Conservation (phyloP, 371 early-diverging fungal species). For the Mucor saturninus region DNA sequence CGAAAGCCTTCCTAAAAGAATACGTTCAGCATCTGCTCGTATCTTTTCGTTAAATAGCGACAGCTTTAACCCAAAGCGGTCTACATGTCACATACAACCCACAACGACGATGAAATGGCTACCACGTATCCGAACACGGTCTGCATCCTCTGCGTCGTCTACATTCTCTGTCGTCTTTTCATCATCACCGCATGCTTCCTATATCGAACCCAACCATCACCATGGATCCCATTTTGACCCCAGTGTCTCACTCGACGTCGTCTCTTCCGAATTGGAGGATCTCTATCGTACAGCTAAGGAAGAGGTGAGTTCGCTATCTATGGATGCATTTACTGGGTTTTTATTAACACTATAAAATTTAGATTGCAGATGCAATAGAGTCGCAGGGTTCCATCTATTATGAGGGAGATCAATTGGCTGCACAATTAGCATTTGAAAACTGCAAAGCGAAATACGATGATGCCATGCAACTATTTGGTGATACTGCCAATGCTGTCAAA, state of each 20-base stretch:
- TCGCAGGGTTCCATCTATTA: conserved; percentile 39
- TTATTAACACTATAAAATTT: not conserved
- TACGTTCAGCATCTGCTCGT: conserved; percentile 26
- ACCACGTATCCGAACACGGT: conserved; percentile 22
- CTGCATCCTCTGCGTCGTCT: conserved; percentile 27
- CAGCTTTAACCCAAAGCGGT: conserved; percentile 6
- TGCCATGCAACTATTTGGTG: conserved; percentile 19
- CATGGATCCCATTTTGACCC: not conserved
- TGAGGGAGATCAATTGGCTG: conserved; percentile 24
- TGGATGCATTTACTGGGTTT: not conserved
- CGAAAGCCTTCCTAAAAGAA: conserved; percentile 24
- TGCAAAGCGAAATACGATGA: conserved; percentile 23
- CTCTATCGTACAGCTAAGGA: conserved; percentile 24
- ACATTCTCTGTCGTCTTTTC: conserved; percentile 25
- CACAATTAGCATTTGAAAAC: conserved; percentile 22
- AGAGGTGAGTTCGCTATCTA: conserved; percentile 18
- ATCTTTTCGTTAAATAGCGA: conserved; percentile 17
- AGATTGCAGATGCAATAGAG: conserved; percentile 35
- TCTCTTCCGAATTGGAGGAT: conserved; percentile 24
- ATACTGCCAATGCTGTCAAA: conserved; percentile 23
- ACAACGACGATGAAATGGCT: conserved; percentile 26
- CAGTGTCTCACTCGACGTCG: conserved; percentile 6
- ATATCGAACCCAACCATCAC: not conserved
- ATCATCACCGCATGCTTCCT: conserved; percentile 2
- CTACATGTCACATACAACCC: conserved; percentile 10